Percentiles rank a stretch among this genome's conserved stretches.
Evolutionary conservation across 192 early-diverging fungal species (phyloP).

Genomic region (Phycomyces blakesleeanus): DNA sequence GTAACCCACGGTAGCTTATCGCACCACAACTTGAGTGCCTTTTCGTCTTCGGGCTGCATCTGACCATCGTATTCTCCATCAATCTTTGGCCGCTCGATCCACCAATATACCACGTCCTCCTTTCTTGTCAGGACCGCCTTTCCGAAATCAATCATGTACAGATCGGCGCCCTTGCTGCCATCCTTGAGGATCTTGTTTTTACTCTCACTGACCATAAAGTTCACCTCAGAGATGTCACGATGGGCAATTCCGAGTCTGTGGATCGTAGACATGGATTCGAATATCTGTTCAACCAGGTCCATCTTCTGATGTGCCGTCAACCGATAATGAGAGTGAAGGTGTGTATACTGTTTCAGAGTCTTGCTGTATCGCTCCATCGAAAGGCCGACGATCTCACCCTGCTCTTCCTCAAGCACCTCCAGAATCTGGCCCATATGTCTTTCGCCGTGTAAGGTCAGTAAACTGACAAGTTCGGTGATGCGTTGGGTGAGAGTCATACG

Average conservation of each 20-base stretch:
- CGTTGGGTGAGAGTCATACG: constrained; percentile 51
- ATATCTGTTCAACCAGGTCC: constrained; percentile 46
- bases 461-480: constrained; percentile 48
- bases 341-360: constrained; percentile 52
- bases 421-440: constrained; percentile 50
- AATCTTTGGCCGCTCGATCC: constrained; percentile 26
- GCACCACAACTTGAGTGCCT: constrained; percentile 39
- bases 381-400: constrained; percentile 50
- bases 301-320: constrained; percentile 53
- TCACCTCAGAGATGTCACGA: constrained; percentile 58
- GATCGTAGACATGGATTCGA: constrained; percentile 45
- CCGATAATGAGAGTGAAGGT: constrained; percentile 44
- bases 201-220: constrained; percentile 55
- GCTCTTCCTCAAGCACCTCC: constrained; percentile 43
- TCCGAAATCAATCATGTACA: constrained; percentile 60
- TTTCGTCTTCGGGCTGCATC: constrained; percentile 32
- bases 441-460: constrained; percentile 35
- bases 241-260: constrained; percentile 51
- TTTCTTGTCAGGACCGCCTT: constrained; percentile 49
- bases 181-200: constrained; percentile 35
- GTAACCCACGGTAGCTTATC: constrained; percentile 41
- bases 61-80: constrained; percentile 26
- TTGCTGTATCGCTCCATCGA: constrained; percentile 53
- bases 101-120: constrained; percentile 43
- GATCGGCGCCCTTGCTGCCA: constrained; percentile 35